These are phyloP conservation scores for Aquilaria malaccensis DNA, from an alignment of 345 rosid species.

Conservation along the genomic window DNA sequence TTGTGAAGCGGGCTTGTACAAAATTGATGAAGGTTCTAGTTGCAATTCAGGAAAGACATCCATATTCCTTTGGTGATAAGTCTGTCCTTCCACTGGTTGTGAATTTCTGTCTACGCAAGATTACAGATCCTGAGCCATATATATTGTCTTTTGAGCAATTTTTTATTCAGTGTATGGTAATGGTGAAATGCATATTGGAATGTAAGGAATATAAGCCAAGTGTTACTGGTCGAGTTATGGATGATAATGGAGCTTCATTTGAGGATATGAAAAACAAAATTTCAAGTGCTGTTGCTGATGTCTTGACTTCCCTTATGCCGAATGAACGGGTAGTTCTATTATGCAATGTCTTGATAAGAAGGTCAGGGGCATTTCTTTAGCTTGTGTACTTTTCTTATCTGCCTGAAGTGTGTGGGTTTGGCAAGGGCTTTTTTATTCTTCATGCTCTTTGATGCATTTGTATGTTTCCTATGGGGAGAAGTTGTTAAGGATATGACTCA, in stretches of 20 bases:
- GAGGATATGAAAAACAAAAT: slow-evolving; percentile 87
- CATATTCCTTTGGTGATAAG: slow-evolving; percentile 90
- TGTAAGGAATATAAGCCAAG: slow-evolving; percentile 92
- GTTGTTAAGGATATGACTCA: too few species aligned
- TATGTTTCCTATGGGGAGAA: not conserved
- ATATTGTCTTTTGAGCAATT: slow-evolving; percentile 63
- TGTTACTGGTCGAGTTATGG: slow-evolving; percentile 83
- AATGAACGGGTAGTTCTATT: slow-evolving; percentile 65
- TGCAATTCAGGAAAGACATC: slow-evolving; percentile 84
- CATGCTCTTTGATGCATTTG: not conserved
- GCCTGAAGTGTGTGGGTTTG: not conserved
- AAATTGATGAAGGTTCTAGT: slow-evolving; percentile 90
- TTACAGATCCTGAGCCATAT: slow-evolving; percentile 60
- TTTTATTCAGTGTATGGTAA: slow-evolving; percentile 92
- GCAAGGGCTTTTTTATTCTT: not conserved
- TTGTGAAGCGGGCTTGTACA: slow-evolving; percentile 74
- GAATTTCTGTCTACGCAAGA: slow-evolving; percentile 90
- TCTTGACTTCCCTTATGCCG: slow-evolving; percentile 76
- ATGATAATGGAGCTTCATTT: slow-evolving; percentile 59
- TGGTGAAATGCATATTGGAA: slow-evolving; percentile 81
- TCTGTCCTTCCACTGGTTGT: slow-evolving; percentile 70
- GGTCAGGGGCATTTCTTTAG: slow-evolving; percentile 38
- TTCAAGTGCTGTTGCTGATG: slow-evolving; percentile 56
- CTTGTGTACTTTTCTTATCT: not conserved
- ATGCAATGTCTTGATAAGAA: slow-evolving; percentile 85